phyloP scores from a whole-genome alignment of 2,329 filamentous ascomycete genomes.

The Xylariaceae sp. region DNA sequence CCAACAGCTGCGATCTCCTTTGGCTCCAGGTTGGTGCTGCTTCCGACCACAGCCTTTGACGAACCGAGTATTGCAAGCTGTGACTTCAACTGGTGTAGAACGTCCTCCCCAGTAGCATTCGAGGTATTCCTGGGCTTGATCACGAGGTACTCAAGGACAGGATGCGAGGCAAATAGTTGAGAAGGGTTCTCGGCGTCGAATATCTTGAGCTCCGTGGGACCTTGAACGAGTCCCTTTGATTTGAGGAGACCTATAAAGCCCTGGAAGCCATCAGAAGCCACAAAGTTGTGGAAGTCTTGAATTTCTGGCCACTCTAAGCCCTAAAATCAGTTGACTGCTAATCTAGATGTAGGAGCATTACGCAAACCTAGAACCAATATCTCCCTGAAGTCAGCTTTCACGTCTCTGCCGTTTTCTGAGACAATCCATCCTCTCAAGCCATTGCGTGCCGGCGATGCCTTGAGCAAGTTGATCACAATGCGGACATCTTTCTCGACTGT shows the following conservation, averaged over 20 bases:
- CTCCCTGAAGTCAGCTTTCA: constrained; percentile 3
- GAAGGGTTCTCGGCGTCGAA: constrained; percentile 3
- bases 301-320: constrained; percentile 4
- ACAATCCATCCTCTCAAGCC: constrained; percentile 3
- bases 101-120: not conserved
- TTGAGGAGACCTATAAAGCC: not conserved
- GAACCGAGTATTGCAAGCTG: not conserved
- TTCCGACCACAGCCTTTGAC: not conserved
- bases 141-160: constrained; percentile 11
- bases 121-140: constrained; percentile 9
- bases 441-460: not conserved
- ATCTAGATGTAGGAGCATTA: not conserved
- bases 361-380: constrained; percentile 8
- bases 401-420: constrained; percentile 8
- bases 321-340: not conserved
- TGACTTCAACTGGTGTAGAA: constrained; percentile 2
- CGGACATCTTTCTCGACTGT: not conserved
- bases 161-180: not conserved
- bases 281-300: constrained; percentile 5
- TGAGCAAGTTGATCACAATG: not conserved
- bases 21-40: constrained; percentile 2
- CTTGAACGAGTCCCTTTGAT: not conserved
- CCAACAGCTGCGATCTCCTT: constrained; percentile 9
- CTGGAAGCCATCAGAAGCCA: not conserved
- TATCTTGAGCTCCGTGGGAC: constrained; percentile 2